phyloP scores from a whole-genome alignment of 257 asterid species.

The Nicotiana tabacum region DNA sequence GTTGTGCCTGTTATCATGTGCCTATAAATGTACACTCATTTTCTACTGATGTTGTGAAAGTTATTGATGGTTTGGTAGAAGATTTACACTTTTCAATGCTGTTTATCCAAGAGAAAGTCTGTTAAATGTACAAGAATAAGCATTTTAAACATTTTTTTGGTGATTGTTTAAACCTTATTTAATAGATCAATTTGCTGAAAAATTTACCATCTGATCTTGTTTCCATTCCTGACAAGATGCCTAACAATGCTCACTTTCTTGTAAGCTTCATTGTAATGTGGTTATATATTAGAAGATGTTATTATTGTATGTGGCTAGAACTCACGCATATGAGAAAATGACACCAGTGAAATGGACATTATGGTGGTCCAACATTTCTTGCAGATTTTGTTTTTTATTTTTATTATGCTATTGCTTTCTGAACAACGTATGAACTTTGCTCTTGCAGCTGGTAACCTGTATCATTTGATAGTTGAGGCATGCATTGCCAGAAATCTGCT shows the following conservation, averaged over 20 bases:
- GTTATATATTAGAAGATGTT: not conserved
- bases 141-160: not conserved
- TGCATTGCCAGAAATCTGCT: constrained; percentile 84
- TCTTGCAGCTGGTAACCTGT: constrained; percentile 81
- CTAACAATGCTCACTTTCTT: not conserved
- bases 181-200: not conserved
- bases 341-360: not conserved
- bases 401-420: not conserved
- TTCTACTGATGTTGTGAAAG: not conserved
- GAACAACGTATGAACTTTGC: not conserved
- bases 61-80: not conserved
- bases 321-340: not conserved
- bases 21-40: not conserved
- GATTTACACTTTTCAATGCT: not conserved
- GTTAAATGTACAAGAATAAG: not conserved
- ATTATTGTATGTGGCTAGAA: not conserved
- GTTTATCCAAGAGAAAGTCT: not conserved
- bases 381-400: constrained; percentile 5
- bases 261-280: constrained; percentile 1
- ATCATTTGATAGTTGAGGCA: constrained; percentile 85
- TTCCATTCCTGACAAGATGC: not conserved
- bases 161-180: not conserved
- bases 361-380: not conserved
- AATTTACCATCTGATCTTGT: not conserved
- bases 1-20: not conserved